phyloP scores from a whole-genome alignment of 1,284 basidiomycete species.

The Volvariella surrecta region DNA sequence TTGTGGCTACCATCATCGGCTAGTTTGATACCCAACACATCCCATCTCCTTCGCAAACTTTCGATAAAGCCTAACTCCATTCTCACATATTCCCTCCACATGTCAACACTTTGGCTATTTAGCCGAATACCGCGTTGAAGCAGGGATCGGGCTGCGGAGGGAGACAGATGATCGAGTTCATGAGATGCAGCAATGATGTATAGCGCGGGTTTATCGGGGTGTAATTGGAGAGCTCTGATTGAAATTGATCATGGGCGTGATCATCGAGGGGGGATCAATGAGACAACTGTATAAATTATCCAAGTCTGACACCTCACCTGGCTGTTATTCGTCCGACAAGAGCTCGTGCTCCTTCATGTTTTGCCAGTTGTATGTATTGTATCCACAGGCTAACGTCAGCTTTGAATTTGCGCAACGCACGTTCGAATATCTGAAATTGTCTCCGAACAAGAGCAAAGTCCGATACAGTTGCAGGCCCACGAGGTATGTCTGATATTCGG shows the following conservation, averaged over 20 bases:
- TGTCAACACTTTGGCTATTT: constrained; percentile 56
- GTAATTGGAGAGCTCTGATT: constrained; percentile 74
- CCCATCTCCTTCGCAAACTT: constrained; percentile 76
- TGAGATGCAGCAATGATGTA: constrained; percentile 86
- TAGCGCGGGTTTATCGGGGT: constrained; percentile 71
- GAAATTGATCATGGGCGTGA: constrained; percentile 2
- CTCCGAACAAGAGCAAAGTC: constrained; percentile 77
- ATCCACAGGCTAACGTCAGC: constrained; percentile 83
- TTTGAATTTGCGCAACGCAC: constrained; percentile 85
- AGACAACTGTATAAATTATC: not conserved
- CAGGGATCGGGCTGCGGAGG: constrained; percentile 76
- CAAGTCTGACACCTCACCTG: constrained; percentile 35
- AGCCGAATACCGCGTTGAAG: constrained; percentile 83
- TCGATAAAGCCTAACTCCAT: constrained; percentile 91
- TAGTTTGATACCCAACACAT: constrained; percentile 55
- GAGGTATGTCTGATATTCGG: constrained; percentile 34
- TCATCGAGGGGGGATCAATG: too few species aligned
- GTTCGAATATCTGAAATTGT: constrained; percentile 87
- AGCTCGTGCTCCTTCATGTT: constrained; percentile 72
- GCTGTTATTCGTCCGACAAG: constrained; percentile 75
- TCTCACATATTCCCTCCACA: constrained; percentile 86
- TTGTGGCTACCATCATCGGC: constrained; percentile 16
- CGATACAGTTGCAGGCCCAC: constrained; percentile 58
- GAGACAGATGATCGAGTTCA: constrained; percentile 72
- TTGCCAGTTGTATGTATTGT: constrained; percentile 81